phyloP scores from a whole-genome alignment of 257 asterid genomes.

The Solanum commersonii region DNA sequence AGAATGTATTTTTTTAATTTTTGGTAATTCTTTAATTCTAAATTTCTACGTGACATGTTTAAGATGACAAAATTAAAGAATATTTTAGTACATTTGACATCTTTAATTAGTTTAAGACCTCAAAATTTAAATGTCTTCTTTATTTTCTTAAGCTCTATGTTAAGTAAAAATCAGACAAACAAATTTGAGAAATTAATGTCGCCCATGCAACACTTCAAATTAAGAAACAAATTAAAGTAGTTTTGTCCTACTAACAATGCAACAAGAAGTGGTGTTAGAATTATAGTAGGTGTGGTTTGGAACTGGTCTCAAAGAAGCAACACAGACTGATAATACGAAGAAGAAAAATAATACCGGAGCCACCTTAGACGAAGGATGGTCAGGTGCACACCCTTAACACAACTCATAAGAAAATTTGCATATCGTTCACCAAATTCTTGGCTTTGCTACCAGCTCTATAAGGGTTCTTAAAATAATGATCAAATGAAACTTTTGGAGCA shows the following conservation, averaged over 20 bases:
- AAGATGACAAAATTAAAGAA: no score
- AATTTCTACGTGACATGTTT: background rate
- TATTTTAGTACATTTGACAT: no score
- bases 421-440: no score
- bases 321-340: background rate
- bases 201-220: background rate
- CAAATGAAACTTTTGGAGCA: background rate
- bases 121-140: no score
- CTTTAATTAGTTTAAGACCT: no score
- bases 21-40: no score
- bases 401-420: no score
- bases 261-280: background rate
- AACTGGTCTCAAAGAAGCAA: background rate
- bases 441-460: no score
- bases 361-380: background rate
- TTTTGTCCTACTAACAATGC: background rate
- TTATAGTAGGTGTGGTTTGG: background rate
- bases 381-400: no score
- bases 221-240: background rate
- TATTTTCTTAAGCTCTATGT: background rate
- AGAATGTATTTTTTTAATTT: background rate
- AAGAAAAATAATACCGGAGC: background rate
- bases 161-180: background rate
- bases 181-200: background rate
- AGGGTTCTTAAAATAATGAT: no score